Evolutionary conservation across 2,329 filamentous ascomycete genomes (phyloP).

Genomic region (Trichophyton mentagrophytes): DNA sequence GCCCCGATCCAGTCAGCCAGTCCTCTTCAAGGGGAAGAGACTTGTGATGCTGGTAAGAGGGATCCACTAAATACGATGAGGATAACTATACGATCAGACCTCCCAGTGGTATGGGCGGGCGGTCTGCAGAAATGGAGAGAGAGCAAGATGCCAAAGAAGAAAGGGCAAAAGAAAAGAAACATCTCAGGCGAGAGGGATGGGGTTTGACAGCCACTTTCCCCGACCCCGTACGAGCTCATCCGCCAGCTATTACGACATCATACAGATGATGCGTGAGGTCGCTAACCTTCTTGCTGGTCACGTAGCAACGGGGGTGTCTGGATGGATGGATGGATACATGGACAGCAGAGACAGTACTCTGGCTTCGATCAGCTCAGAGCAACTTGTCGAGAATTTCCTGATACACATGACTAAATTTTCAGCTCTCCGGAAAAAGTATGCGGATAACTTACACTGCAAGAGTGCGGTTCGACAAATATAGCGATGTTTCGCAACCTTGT

Average conservation of each 20-base stretch:
- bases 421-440: not conserved
- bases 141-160: not conserved
- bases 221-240: constrained; percentile 2
- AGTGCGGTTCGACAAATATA: not conserved
- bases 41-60: not conserved
- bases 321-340: not conserved
- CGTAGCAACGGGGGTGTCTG: not conserved
- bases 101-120: not conserved
- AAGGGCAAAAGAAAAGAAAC: not conserved
- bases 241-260: constrained; percentile 3
- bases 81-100: constrained; percentile 5
- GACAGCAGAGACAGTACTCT: not conserved
- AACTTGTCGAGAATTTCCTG: not conserved
- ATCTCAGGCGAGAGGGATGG: not conserved
- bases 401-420: constrained; percentile 3
- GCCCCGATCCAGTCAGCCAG: constrained; percentile 1
- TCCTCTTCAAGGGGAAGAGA: not conserved
- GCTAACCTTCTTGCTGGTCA: not conserved
- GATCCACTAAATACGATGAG: not conserved
- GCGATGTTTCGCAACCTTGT: not conserved
- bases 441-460: not conserved
- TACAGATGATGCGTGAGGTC: not conserved
- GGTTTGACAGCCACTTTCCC: not conserved
- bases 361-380: not conserved
- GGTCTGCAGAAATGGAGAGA: not conserved